phyloP scores from a whole-genome alignment of 306 rosid genomes.

The Quercus gilva region DNA sequence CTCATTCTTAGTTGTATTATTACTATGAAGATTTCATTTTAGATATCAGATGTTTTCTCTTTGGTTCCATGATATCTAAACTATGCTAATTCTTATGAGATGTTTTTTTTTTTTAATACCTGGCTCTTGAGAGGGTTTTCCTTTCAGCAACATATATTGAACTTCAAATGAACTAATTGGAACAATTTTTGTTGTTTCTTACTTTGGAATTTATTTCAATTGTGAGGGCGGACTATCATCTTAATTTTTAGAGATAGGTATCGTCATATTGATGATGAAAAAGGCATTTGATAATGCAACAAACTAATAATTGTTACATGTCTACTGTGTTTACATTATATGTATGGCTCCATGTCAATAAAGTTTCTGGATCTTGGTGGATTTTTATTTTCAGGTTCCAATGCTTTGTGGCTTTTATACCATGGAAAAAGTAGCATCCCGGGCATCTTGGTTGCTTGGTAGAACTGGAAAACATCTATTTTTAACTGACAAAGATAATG shows the following conservation, averaged over 20 bases:
- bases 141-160: background rate
- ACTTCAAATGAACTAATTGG: background rate
- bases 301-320: background rate
- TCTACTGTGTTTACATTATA: constrained; percentile 3
- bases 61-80: background rate
- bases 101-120: too few relatives aligned
- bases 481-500: constrained; percentile 54
- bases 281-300: background rate
- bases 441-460: constrained; percentile 55
- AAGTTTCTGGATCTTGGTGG: constrained; percentile 16
- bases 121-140: background rate
- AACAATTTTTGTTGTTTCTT: background rate
- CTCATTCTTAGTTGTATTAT: constrained; percentile 3
- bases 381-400: constrained; percentile 58
- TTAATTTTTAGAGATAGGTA: background rate
- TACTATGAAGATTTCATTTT: background rate
- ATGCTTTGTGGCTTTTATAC: constrained; percentile 60
- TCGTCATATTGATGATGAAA: background rate
- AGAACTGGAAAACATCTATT: constrained; percentile 78
- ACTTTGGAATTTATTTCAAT: background rate
- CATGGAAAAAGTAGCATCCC: constrained; percentile 63
- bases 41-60: background rate
- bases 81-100: background rate
- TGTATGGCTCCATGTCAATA: constrained; percentile 8
- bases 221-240: background rate